Base-by-base conservation (phyloP, 371 early-diverging fungal species). In the Quaeritorhiza haematococci region DNA sequence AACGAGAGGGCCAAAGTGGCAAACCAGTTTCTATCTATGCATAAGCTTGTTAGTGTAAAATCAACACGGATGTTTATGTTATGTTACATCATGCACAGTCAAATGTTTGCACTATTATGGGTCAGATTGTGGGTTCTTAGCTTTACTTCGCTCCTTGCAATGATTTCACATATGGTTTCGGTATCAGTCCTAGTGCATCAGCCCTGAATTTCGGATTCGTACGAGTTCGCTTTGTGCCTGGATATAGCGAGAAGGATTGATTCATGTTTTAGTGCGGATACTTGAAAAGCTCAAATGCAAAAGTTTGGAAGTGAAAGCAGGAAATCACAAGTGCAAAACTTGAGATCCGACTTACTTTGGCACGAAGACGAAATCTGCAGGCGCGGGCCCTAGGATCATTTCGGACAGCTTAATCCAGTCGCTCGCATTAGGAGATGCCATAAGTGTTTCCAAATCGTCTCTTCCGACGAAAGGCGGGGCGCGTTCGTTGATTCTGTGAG, bases 331-430 rank as follows among this genome's bases (percentile, higher is more conserved):
- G 15, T 24, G 4, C 4, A 4, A 4, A 15, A 3, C 6, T 17
- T 4, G 27, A 56, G 46, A 6, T 3, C 33, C 21, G 7, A 51
- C 66, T 59, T 49, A 69, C 69, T 79, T 79, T 15, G 97, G 97
- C 33, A 91, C 68, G 69, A 96, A 96, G 17, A 69, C 68, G 72
- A 95, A 96, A 53, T 80, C 84, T 0, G 78, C 85, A 6, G 94
- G 93, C 4, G 91, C 86, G 29, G 90, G 90, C 3, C 96, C 96
- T 21, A 89, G 67, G 38, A 89, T 56, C 71, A 84, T 81, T 58
- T 78, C 78, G 67, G 78, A 76, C 19, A 93, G 66, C 66, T 93
- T 91, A 56, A 98, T 82, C 98, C 96, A 96, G 70, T 96, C 96
- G 17, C 72, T 64, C 1, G 84, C 83, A 38, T 81, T 75, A 19